These are phyloP conservation scores for Phytophthora europaea DNA, from an alignment of 352 stramenopile genomes.

Conservation along the genomic window DNA sequence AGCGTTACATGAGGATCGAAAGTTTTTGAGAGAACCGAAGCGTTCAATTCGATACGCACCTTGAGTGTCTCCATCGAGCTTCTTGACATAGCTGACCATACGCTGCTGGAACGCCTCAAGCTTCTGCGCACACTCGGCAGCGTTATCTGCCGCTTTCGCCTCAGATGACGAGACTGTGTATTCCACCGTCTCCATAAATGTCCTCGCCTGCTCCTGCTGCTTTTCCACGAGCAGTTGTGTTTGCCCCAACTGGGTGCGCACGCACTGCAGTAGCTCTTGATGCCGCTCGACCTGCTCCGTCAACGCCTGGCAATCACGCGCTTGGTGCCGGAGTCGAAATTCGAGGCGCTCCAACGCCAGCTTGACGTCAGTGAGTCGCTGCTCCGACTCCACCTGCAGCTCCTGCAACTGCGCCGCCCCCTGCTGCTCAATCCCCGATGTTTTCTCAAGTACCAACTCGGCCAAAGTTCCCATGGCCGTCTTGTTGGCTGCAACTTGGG, in stretches of 20 bases:
- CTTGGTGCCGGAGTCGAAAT: constrained; percentile 76
- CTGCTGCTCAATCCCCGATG: constrained; percentile 48
- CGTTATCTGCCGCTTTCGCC: constrained; percentile 31
- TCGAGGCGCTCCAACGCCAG: constrained; percentile 67
- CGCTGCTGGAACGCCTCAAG: constrained; percentile 62
- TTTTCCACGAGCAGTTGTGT: constrained; percentile 55
- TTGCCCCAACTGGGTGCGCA: constrained; percentile 55
- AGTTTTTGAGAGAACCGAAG: background rate
- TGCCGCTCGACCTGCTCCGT: constrained; percentile 59
- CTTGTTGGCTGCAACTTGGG: constrained; percentile 61
- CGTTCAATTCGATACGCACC: constrained; percentile 28
- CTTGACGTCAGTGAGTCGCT: constrained; percentile 57
- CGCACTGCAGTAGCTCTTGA: constrained; percentile 48
- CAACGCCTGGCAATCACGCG: constrained; percentile 59
- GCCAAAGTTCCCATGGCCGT: constrained; percentile 51
- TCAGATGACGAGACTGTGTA: constrained; percentile 47
- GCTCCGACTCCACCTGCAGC: constrained; percentile 55
- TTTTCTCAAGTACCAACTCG: constrained; percentile 62
- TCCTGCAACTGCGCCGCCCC: constrained; percentile 52
- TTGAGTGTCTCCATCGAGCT: constrained; percentile 53
- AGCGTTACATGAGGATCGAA: background rate
- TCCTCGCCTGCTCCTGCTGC: constrained; percentile 58
- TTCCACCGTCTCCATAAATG: constrained; percentile 54
- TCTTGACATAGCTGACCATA: constrained; percentile 60
- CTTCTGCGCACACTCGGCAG: constrained; percentile 38